phyloP scores from a whole-genome alignment of 495 filamentous ascomycete species.

The Haplographium delicatum region DNA sequence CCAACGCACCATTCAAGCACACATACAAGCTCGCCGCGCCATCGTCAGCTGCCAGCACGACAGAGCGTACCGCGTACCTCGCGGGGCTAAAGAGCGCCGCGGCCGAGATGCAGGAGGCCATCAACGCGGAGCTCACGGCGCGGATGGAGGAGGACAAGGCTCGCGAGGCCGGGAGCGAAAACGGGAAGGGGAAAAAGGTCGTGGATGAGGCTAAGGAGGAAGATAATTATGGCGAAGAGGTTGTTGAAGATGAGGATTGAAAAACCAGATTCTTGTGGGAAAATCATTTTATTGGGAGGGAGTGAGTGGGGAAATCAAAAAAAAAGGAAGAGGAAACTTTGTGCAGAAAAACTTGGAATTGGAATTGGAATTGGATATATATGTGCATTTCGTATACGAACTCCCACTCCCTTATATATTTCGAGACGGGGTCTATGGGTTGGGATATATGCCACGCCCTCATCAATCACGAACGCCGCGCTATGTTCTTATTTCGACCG shows the following conservation, averaged over 20 bases:
- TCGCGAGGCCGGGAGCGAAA: conserved; percentile 26
- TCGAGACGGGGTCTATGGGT: too few relatives aligned
- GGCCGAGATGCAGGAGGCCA: conserved; percentile 56
- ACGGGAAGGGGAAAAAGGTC: conserved; percentile 24
- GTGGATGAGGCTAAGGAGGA: conserved; percentile 65
- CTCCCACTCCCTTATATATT: too few relatives aligned
- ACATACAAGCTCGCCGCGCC: conserved; percentile 37
- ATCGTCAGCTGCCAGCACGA: conserved; percentile 32
- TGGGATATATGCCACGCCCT: too few relatives aligned
- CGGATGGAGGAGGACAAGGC: conserved; percentile 80
- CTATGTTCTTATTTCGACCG: conserved; percentile 7
- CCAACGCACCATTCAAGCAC: conserved; percentile 38
- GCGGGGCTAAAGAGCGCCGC: conserved; percentile 56
- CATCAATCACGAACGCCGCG: conserved; percentile 17
- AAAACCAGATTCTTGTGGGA: too few relatives aligned
- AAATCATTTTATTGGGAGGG: too few relatives aligned
- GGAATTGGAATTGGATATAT: too few relatives aligned
- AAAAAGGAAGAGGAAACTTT: too few relatives aligned
- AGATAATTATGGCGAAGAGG: conserved; percentile 82
- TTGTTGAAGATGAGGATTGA: conserved; percentile 46
- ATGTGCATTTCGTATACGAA: too few relatives aligned
- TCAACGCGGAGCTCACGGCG: conserved; percentile 79
- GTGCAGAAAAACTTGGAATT: too few relatives aligned
- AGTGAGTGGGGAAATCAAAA: too few relatives aligned
- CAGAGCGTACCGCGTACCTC: conserved; percentile 63